These are phyloP conservation scores for Sporothrix globosa DNA, from an alignment of 2,329 filamentous ascomycete species.

Conservation along the genomic window DNA sequence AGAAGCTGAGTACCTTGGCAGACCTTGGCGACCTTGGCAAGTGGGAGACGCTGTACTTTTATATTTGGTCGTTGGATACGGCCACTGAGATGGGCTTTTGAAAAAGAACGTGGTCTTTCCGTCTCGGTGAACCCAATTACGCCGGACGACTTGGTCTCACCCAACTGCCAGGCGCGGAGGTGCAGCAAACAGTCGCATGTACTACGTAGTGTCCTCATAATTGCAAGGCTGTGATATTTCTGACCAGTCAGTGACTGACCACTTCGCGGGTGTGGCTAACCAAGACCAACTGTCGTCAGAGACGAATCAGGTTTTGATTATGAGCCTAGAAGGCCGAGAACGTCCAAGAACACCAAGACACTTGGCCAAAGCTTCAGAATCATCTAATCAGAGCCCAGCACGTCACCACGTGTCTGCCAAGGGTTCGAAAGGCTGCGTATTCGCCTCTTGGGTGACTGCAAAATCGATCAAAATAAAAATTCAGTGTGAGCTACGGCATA, in stretches of 20 bases:
- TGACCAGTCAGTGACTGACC: neutral
- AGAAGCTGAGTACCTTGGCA: neutral
- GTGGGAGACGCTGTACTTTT: conserved; percentile 16
- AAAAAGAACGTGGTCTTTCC: neutral
- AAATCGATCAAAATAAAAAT: no score
- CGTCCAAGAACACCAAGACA: neutral
- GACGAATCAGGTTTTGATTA: neutral
- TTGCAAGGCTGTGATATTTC: conserved; percentile 19
- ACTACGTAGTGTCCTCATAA: neutral
- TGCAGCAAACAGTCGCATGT: neutral
- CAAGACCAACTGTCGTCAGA: neutral
- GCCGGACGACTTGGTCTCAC: neutral
- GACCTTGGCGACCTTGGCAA: conserved; percentile 27
- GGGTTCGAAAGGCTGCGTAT: neutral
- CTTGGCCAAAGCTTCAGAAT: conserved; percentile 19
- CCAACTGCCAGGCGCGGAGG: neutral
- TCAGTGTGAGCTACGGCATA: no score
- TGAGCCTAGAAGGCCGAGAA: neutral
- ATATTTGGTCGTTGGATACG: conserved; percentile 4
- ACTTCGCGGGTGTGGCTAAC: neutral
- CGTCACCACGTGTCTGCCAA: neutral
- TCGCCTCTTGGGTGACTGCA: no score
- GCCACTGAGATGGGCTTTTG: no score
- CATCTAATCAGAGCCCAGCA: conserved; percentile 9
- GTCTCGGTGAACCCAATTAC: conserved; percentile 12